Evolutionary conservation across 208 protist genomes (phyloP), one percentile per base, ranked within the genome.

Genomic region (Herpetomonas tarakana): DNA sequence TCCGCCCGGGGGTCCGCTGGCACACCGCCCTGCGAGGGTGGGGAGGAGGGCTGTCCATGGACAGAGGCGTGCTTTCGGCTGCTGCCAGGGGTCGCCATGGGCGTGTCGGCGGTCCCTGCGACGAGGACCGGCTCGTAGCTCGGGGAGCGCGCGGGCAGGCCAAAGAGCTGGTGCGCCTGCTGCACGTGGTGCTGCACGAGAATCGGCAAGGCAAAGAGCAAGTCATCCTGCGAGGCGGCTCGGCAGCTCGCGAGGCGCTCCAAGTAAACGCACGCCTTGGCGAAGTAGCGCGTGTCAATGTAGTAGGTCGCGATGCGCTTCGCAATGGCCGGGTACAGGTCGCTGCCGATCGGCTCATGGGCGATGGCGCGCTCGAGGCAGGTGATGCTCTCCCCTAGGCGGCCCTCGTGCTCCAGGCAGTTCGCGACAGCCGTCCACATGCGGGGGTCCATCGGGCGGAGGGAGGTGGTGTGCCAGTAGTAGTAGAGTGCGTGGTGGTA

Each of bases 401-500:
- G 81, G 24, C 83, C 80, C 50, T 90, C 83, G 55, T 89, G 78
- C 61, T 87, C 82, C 9, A 94, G 62, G 62, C 82, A 90, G 71
- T 91, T 88, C 39, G 80, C 82, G 7, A 92, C 82, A 19, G 88
- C 88, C 12, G 65, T 74, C 85, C 88, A 94, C 96, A 99, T 98
- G 50, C 97, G 92, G 16, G 90, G 74, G 70, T 99, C 97, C 14
- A 87, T 93, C 2, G 97, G 96, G n/a, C 95, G 73, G 2, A 98
- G 75, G 18, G 78, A 78, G 1, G 87, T 91, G 11, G 96, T 96
- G 55, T 97, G 97, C 64, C 88, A 87, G 61, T 98, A 99, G 68
- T 99, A 99, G 76, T 98, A 98, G 0, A 97, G 62, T 11, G 98
- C 97, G 55, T 98, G 97, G 54, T 93, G 78, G 28, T 92, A 96